Base-by-base conservation (phyloP, 495 filamentous ascomycete species). In the Tetracladium setigerum region DNA sequence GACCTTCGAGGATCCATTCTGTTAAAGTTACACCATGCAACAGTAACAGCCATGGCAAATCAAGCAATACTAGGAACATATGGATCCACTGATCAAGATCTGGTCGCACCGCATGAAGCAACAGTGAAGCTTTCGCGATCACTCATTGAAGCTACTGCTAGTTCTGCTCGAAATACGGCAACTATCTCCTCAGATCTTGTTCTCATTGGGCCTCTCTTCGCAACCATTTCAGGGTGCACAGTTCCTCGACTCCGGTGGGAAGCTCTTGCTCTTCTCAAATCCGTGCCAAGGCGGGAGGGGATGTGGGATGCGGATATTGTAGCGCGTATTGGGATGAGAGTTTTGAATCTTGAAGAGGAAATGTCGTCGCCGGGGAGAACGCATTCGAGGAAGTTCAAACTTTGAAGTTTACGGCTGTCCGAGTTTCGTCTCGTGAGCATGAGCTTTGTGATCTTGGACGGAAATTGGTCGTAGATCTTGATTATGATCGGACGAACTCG, bases 271-370 rank as follows among this genome's bases (percentile, higher is more conserved):
- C 36, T 70, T 4, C 57, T 73, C 4, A 51, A 58, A 16, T 38
- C 54, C 0, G 41, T 52, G 3, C 58, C 57, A 1, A 51, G 66
- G 10, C 67, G 67, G 49, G 71, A 75, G 54, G 71, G 69, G 1
- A 50, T 71, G 1, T 72, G 63, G 60, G 63, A 72, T 17, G 34
- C 22, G 22, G 22, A 27, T 27, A 27, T 27, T 7, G 22, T 27
- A 27, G 22, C 22, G 22, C 22, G 22, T 27, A 27, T 27, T 27
- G 22, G 3, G 7, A 27, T 27, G 22, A 27, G 22, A 27, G 22
- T 27, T 7, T 27, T 27, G 22, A 27, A 27, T 27, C 22, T 27
- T 27, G 22, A 27, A 27, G 22, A 27, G 3, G 22, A 27, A 7
- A 27, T 7, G 7, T 3, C 22, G 3, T 27, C 22, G 7, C 22